Evolutionary conservation across 371 early-diverging fungal species (phyloP).

Genomic region (Mortierella sp.): DNA sequence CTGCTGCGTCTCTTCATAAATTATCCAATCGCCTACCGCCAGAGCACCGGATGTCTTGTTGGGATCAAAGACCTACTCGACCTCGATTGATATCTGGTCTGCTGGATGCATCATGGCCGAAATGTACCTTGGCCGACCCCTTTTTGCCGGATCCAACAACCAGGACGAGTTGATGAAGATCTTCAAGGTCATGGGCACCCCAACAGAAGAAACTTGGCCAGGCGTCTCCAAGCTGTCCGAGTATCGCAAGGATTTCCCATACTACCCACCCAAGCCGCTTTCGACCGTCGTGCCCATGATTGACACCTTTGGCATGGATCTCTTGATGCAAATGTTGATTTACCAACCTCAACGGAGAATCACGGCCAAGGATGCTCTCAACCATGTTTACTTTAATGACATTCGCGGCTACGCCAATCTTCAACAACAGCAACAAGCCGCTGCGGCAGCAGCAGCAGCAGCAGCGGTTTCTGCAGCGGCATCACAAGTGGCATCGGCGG

Average conservation of each 20-base stretch:
- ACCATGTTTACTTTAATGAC: constrained; percentile 86
- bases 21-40: no score
- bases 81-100: constrained; percentile 99
- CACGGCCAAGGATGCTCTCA: constrained; percentile 86
- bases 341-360: constrained; percentile 88
- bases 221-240: constrained; percentile 89
- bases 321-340: constrained; percentile 81
- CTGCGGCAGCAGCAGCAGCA: constrained; percentile 21
- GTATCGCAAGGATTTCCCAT: constrained; percentile 81
- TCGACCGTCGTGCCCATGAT: constrained; percentile 80
- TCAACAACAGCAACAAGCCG: constrained; percentile 41
- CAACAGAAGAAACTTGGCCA: constrained; percentile 89
- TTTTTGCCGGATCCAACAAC: constrained; percentile 96
- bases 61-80: constrained; percentile 95
- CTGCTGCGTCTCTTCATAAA: background rate
- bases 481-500: constrained; percentile 18
- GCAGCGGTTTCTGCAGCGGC: constrained; percentile 29
- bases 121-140: constrained; percentile 91
- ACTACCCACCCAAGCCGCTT: constrained; percentile 75
- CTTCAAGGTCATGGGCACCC: constrained; percentile 90
- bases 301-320: constrained; percentile 78
- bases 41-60: constrained; percentile 98
- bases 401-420: constrained; percentile 48
- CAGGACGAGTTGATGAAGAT: constrained; percentile 92
- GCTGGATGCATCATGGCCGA: constrained; percentile 99